Evolutionary conservation across 352 stramenopile genomes (phyloP).

Genomic region (Peronosclerospora sorghi): DNA sequence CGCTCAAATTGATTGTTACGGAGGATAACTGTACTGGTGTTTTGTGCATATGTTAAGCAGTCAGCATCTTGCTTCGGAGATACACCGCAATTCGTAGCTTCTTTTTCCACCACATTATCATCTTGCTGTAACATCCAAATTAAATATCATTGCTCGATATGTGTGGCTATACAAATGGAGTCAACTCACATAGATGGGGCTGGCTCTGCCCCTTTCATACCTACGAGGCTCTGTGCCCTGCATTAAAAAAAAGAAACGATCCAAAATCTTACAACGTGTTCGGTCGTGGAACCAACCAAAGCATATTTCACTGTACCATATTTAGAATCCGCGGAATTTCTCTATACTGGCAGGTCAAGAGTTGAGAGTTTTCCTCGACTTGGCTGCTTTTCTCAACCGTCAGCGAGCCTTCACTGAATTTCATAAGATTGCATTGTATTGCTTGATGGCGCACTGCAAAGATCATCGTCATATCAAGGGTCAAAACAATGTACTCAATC

Average conservation of each 20-base stretch:
- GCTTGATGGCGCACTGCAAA: conserved; percentile 18
- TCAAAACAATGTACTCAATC: neutral
- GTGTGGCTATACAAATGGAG: too few species aligned
- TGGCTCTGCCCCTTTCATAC: neutral
- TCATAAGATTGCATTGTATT: conserved; percentile 18
- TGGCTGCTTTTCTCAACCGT: neutral
- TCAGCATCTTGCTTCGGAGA: neutral
- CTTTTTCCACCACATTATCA: neutral
- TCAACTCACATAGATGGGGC: too few species aligned
- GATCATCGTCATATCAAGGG: neutral
- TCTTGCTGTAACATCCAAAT: too few species aligned
- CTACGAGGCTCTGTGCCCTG: too few species aligned
- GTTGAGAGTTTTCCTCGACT: conserved; percentile 5
- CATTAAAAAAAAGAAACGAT: too few species aligned
- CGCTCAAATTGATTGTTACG: neutral
- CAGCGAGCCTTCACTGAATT: conserved; percentile 3
- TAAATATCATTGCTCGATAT: too few species aligned
- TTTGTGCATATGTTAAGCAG: neutral
- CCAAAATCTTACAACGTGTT: too few species aligned
- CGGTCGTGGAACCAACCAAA: too few species aligned
- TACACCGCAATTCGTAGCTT: neutral
- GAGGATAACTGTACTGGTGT: neutral
- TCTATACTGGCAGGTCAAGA: conserved; percentile 2
- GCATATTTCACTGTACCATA: conserved; percentile 2
- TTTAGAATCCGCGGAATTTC: neutral